These are phyloP conservation scores for Acacia confusa DNA, from an alignment of 306 rosid species.

Conservation along the genomic window DNA sequence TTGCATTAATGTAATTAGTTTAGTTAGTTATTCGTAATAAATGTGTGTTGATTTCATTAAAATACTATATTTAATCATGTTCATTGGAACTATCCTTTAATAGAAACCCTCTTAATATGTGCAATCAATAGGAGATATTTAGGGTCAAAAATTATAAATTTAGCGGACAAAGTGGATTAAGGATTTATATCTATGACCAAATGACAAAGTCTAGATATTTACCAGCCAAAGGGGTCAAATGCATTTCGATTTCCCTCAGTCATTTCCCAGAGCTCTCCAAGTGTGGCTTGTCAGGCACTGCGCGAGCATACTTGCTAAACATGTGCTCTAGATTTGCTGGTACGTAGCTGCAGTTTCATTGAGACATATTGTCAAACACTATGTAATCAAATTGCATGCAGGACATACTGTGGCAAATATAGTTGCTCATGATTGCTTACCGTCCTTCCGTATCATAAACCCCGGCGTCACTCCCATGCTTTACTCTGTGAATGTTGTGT, in stretches of 20 bases:
- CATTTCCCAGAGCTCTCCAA: slow-evolving; percentile 77
- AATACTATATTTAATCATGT: too few species aligned
- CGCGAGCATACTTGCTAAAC: slow-evolving; percentile 72
- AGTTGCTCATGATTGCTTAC: slow-evolving; percentile 28
- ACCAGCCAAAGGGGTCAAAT: slow-evolving; percentile 79
- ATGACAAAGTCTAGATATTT: background rate
- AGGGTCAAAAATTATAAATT: too few species aligned
- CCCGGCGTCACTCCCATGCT: slow-evolving; percentile 90
- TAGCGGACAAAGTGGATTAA: too few species aligned
- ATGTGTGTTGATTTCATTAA: too few species aligned
- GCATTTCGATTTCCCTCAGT: slow-evolving; percentile 70
- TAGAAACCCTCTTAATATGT: too few species aligned
- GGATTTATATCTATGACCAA: background rate
- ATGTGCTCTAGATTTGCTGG: slow-evolving; percentile 70
- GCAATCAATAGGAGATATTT: too few species aligned
- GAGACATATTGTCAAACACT: background rate
- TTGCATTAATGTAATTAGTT: too few species aligned
- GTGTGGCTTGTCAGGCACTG: slow-evolving; percentile 59
- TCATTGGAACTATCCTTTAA: too few species aligned
- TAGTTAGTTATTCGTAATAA: too few species aligned
- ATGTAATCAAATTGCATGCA: background rate
- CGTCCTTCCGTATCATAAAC: slow-evolving; percentile 88
- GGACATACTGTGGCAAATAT: background rate
- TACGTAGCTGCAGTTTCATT: slow-evolving; percentile 45
- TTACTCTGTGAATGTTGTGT: slow-evolving; percentile 59